Conservation (phyloP, 176 grass and related monocot genomes). For the Zoysia pacifica region DNA sequence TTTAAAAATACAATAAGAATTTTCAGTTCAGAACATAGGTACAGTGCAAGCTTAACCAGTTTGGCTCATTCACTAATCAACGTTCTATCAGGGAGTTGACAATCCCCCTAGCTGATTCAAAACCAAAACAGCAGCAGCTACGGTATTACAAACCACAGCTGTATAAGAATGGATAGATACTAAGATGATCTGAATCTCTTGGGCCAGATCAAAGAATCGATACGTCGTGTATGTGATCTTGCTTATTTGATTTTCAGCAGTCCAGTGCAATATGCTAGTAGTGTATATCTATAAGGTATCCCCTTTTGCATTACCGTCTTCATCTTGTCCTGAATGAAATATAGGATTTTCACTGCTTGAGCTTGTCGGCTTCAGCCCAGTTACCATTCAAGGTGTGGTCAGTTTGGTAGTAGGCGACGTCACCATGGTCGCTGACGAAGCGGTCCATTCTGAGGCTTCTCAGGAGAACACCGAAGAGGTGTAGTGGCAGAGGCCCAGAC, state of each 20-base stretch:
- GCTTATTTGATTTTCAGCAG: conserved; percentile 8
- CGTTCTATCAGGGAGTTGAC: neutral
- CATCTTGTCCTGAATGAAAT: neutral
- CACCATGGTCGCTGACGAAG: conserved; percentile 82
- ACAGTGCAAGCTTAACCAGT: neutral
- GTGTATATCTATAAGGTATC: neutral
- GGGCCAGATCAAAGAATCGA: neutral
- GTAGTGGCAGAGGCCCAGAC: conserved; percentile 73
- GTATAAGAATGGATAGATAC: conserved; percentile 13
- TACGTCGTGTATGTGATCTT: neutral
- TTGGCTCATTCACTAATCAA: neutral
- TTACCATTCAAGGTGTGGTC: conserved; percentile 38
- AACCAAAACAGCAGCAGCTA: neutral
- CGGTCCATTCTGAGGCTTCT: conserved; percentile 81
- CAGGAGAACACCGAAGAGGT: conserved; percentile 61
- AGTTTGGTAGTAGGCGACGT: conserved; percentile 84
- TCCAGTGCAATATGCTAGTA: neutral
- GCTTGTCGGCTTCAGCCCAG: conserved; percentile 1
- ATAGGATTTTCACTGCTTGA: neutral
- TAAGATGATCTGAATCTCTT: conserved; percentile 12
- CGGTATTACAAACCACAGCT: conserved; percentile 19
- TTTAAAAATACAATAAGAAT: no score
- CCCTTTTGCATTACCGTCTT: neutral
- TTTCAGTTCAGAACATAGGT: neutral
- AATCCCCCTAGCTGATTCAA: neutral